Conservation (phyloP, 1,284 basidiomycete species). For the Cutaneotrichosporon cutaneum region DNA sequence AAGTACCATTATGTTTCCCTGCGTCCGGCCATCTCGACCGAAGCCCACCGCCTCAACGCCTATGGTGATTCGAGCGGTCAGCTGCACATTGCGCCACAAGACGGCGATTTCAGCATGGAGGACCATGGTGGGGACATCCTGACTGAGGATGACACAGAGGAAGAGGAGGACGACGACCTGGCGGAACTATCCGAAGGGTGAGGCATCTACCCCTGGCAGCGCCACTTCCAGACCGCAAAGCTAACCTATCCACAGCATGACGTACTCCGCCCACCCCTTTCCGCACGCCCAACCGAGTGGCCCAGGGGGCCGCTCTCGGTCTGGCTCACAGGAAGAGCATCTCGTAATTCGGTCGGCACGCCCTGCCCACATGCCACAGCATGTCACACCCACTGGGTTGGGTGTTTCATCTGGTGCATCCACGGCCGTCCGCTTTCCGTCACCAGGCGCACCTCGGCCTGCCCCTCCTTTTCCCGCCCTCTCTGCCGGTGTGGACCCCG, state of each 20-base stretch:
- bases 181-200: constrained; percentile 20
- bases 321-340: constrained; percentile 16
- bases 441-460: constrained; percentile 12
- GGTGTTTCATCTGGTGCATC: constrained; percentile 12
- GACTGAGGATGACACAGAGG: constrained; percentile 33
- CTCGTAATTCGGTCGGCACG: constrained; percentile 20
- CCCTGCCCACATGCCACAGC: constrained; percentile 16
- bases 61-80: constrained; percentile 60
- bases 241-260: constrained; percentile 11
- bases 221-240: constrained; percentile 8
- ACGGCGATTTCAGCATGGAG: constrained; percentile 23
- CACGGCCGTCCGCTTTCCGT: constrained; percentile 7
- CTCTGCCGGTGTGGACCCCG: constrained; percentile 18
- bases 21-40: constrained; percentile 77
- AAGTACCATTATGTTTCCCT: constrained; percentile 58
- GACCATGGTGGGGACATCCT: constrained; percentile 22
- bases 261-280: constrained; percentile 17
- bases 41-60: constrained; percentile 84
- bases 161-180: constrained; percentile 44
- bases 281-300: constrained; percentile 8
- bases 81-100: constrained; percentile 27
- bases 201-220: constrained; percentile 9
- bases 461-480: constrained; percentile 35
- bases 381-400: constrained; percentile 7
- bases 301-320: constrained; percentile 15